A percentile compares a stretch with the other conserved stretches of the same genome.
These are phyloP conservation scores for Puccinellia tenuiflora DNA, from an alignment of 176 grass and related monocot species.

Conservation along the genomic window DNA sequence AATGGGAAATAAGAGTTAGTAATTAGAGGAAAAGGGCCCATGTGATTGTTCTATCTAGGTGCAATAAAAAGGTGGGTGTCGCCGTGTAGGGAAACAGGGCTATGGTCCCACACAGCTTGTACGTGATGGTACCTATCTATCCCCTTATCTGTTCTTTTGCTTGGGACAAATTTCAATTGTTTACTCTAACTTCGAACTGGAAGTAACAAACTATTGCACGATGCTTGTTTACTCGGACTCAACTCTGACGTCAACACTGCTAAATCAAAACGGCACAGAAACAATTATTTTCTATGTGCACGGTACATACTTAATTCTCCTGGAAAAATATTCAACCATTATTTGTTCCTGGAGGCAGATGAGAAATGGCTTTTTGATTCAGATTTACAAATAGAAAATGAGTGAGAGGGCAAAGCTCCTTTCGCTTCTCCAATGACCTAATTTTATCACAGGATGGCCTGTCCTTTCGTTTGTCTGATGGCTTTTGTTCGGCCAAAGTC, in stretches of 20 bases:
- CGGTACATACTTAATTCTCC: neutral
- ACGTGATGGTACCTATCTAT: neutral
- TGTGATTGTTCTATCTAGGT: neutral
- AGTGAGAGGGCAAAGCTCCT: neutral
- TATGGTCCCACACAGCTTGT: neutral
- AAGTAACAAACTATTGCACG: neutral
- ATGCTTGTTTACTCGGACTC: neutral
- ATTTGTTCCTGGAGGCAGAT: neutral
- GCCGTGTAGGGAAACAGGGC: neutral
- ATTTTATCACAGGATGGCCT: neutral
- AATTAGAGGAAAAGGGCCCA: neutral
- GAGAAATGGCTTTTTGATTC: conserved; percentile 5
- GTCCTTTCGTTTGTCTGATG: neutral
- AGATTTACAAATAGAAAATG: too few relatives aligned
- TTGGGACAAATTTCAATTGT: neutral
- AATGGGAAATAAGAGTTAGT: neutral
- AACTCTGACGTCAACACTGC: too few relatives aligned
- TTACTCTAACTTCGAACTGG: neutral
- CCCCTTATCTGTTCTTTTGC: neutral
- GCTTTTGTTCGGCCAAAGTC: neutral
- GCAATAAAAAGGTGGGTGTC: neutral
- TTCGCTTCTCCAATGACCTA: conserved; percentile 14
- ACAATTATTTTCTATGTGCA: neutral
- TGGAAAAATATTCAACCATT: neutral
- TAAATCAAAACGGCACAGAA: too few relatives aligned